Evolutionary conservation across 139 green algal genomes (phyloP), one percentile per base, ranked within the genome.

Genomic region (Desmodesmus armatus): DNA sequence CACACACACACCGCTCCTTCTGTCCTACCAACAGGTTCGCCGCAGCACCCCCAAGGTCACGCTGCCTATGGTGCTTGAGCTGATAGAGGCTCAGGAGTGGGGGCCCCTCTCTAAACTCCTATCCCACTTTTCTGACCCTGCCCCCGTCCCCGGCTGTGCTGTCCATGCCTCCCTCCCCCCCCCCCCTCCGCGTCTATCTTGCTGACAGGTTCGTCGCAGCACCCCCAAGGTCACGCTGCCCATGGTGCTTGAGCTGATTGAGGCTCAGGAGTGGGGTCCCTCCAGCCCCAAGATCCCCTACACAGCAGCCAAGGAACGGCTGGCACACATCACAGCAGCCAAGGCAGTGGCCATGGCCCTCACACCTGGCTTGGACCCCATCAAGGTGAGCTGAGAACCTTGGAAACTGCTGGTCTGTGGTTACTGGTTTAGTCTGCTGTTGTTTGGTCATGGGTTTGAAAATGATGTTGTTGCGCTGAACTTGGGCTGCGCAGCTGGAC

Each of bases 331-430:
- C 13, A 93, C 90, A 0, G 90, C 90, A 17, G 90, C 90, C n/a
- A 91, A 93, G 80, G 91, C 91, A 13, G 91, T 94, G 6, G 88
- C 88, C 0, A 87, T 91, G 39, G 91, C 91, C 2, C 83, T 92
- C 35, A 94, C 91, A 5, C 91, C 91, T 13, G 91, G 88, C 25
- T 75, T 92, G 33, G 91, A 94, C 63, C 78, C 63, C 51, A 92
- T 93, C 82, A 89, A 91, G 65, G 40, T 62, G 37, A 5, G 44
- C 60, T n/a, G n/a, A n/a, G n/a, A n/a, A n/a, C n/a, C n/a, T n/a
- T n/a, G n/a, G n/a, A n/a, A n/a, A n/a, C n/a, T n/a, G n/a, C n/a
- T n/a, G n/a, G n/a, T n/a, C n/a, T n/a, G n/a, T n/a, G n/a, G n/a
- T n/a, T n/a, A n/a, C n/a, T n/a, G n/a, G n/a, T n/a, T n/a, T n/a